Conservation (phyloP, 306 rosid species). For the Lathyrus oleraceus region DNA sequence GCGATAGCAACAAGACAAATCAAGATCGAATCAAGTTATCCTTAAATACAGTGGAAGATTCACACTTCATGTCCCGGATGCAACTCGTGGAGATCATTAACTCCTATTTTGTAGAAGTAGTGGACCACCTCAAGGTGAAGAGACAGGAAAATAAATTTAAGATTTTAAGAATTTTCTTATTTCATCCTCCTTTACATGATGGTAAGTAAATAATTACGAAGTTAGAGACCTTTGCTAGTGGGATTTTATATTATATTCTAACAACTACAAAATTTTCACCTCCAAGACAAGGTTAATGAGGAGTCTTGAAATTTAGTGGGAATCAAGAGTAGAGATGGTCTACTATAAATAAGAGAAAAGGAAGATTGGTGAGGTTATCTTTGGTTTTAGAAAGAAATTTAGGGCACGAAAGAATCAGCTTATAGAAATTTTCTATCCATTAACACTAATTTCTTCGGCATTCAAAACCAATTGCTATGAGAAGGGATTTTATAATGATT, state of each 20-base stretch:
- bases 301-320: not conserved
- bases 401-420: not conserved
- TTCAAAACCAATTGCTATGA: not conserved
- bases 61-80: not conserved
- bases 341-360: not conserved
- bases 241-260: not conserved
- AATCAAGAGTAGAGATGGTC: not conserved
- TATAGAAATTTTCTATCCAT: not conserved
- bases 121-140: not conserved
- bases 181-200: conserved; percentile 1
- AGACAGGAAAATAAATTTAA: not conserved
- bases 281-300: not conserved
- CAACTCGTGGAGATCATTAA: not conserved
- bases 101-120: not conserved
- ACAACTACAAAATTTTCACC: not conserved
- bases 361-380: not conserved
- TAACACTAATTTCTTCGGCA: not conserved
- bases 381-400: not conserved
- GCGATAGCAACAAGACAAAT: too few relatives aligned
- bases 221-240: not conserved
- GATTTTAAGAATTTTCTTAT: not conserved
- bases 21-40: not conserved
- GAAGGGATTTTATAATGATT: not conserved
- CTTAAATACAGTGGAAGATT: not conserved
- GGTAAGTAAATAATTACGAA: not conserved